Conservation (phyloP, 2,329 filamentous ascomycete species). For the Fusarium sp. region DNA sequence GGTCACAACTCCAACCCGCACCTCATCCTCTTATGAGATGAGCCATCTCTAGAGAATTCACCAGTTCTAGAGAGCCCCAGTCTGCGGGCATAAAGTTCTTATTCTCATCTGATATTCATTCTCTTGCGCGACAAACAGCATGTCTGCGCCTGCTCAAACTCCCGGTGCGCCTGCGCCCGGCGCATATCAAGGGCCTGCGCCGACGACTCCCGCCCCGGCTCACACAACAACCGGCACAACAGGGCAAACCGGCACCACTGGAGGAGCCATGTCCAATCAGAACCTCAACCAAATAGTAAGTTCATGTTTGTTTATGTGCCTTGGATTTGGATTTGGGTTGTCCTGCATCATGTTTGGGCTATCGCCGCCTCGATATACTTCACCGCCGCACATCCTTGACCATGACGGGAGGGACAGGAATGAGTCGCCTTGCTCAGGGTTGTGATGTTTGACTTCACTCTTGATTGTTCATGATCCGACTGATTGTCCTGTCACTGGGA, state of each 20-base stretch:
- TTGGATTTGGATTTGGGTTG: background rate
- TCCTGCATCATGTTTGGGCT: background rate
- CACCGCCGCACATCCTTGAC: background rate
- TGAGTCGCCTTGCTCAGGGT: background rate
- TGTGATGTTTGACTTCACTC: background rate
- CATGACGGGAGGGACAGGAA: background rate
- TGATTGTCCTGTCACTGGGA: background rate
- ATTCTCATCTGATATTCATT: background rate
- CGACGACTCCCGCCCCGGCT: constrained; percentile 49
- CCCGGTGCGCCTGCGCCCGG: constrained; percentile 46
- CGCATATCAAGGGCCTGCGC: constrained; percentile 49
- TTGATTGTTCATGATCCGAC: background rate
- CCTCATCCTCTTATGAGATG: constrained; percentile 18
- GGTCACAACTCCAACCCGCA: background rate
- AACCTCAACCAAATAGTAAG: constrained; percentile 97
- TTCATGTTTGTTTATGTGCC: constrained; percentile 42
- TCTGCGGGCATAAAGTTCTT: background rate
- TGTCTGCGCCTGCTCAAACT: constrained; percentile 51
- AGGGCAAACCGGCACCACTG: constrained; percentile 49
- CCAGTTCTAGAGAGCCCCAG: background rate
- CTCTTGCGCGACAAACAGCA: constrained; percentile 28
- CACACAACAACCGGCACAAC: constrained; percentile 41
- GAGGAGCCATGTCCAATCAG: constrained; percentile 76
- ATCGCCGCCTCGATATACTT: background rate
- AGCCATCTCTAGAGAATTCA: constrained; percentile 9